Percentiles rank a stretch among this genome's conserved stretches.
Conservation (phyloP, 306 rosid genomes). For the Citrullus colocynthis region DNA sequence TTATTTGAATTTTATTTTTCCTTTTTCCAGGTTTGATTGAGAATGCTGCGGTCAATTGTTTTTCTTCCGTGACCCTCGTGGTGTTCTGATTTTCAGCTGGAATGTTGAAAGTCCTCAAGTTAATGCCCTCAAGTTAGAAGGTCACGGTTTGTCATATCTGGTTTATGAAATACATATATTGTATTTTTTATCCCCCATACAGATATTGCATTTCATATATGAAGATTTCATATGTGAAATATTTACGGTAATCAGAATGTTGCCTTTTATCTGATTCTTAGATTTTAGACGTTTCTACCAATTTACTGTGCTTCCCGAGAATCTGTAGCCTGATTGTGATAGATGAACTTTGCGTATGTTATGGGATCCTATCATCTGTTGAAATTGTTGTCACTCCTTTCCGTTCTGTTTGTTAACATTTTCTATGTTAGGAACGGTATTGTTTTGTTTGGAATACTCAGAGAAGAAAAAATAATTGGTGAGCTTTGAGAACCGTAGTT, state of each 20-base stretch:
- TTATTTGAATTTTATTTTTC: neutral
- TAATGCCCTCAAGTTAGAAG: neutral
- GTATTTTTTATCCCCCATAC: neutral
- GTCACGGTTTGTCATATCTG: constrained; percentile 9
- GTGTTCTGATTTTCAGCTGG: neutral
- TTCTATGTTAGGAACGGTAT: neutral
- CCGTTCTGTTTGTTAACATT: neutral
- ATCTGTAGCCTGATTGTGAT: neutral
- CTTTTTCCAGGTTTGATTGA: neutral
- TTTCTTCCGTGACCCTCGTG: neutral
- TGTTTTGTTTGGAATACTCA: neutral
- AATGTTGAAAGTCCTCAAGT: neutral
- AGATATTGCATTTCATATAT: neutral
- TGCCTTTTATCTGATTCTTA: neutral
- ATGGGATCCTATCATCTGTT: neutral
- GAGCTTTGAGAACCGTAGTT: neutral
- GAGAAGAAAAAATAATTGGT: neutral
- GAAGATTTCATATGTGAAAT: no score
- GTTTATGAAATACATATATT: neutral
- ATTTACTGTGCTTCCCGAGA: neutral
- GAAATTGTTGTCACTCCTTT: neutral
- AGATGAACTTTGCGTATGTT: neutral
- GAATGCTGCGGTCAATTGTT: neutral
- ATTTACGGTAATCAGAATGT: neutral
- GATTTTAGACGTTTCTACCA: neutral